phyloP scores from a whole-genome alignment of 2,329 filamentous ascomycete species.

The Sclerotinia borealis region DNA sequence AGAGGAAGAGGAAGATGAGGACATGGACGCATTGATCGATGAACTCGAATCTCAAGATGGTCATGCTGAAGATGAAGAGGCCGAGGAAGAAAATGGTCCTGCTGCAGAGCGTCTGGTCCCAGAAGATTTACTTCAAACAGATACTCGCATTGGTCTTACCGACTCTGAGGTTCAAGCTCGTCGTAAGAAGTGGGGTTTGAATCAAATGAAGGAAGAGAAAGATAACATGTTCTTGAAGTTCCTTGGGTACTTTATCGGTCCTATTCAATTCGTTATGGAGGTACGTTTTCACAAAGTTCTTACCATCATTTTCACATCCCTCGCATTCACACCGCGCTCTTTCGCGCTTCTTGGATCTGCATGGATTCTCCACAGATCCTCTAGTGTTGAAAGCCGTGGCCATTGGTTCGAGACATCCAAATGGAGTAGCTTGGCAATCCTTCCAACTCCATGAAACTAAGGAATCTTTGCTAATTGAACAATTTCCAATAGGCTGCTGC shows the following conservation, averaged over 20 bases:
- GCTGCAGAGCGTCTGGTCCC: conserved; percentile 56
- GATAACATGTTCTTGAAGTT: conserved; percentile 83
- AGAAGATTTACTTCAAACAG: conserved; percentile 72
- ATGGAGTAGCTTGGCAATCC: background rate
- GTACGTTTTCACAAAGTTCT: conserved; percentile 39
- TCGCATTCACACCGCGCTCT: background rate
- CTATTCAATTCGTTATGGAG: conserved; percentile 94
- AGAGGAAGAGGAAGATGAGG: conserved; percentile 71
- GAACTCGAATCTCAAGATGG: conserved; percentile 80
- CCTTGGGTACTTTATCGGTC: conserved; percentile 73
- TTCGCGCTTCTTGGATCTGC: background rate
- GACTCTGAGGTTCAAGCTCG: conserved; percentile 58
- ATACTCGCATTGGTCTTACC: conserved; percentile 66
- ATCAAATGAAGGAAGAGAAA: conserved; percentile 89
- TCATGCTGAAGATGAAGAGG: conserved; percentile 58
- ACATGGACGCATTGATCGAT: conserved; percentile 81
- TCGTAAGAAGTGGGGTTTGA: conserved; percentile 71
- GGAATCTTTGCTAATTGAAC: conserved; percentile 4
- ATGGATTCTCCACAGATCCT: conserved; percentile 5
- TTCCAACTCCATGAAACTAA: background rate
- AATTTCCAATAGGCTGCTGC: conserved; percentile 48
- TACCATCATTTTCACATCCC: conserved; percentile 11
- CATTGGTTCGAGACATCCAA: background rate
- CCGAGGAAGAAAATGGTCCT: conserved; percentile 42
- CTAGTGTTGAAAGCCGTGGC: background rate